Percentiles rank a stretch among this genome's conserved stretches.
These are phyloP conservation scores for Aureobasidium sp. DNA, from an alignment of 2,329 filamentous ascomycete genomes.

Conservation along the genomic window DNA sequence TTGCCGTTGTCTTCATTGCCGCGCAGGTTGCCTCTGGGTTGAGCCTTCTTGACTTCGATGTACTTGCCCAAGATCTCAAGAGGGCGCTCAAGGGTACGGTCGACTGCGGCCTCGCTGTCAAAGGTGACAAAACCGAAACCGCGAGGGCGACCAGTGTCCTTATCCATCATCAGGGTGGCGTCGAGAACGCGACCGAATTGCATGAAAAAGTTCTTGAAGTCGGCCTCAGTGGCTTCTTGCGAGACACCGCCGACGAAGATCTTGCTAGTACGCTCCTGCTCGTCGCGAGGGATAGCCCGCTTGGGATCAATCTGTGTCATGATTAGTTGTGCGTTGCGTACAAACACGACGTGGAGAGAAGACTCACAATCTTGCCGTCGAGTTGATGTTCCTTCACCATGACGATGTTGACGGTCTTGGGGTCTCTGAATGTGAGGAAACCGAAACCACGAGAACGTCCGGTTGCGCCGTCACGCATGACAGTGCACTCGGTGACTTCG, in stretches of 20 bases:
- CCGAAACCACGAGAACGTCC: slow-evolving; percentile 93
- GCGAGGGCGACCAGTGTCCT: slow-evolving; percentile 92
- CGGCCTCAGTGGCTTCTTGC: slow-evolving; percentile 91
- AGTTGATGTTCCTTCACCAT: slow-evolving; percentile 99
- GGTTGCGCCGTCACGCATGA: slow-evolving; percentile 95
- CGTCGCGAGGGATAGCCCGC: slow-evolving; percentile 90
- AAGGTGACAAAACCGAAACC: slow-evolving; percentile 99
- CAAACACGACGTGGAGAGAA: neutral
- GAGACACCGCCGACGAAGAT: slow-evolving; percentile 98
- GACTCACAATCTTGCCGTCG: slow-evolving; percentile 91
- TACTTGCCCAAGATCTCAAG: slow-evolving; percentile 91
- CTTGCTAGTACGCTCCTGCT: slow-evolving; percentile 97
- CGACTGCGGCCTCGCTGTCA: slow-evolving; percentile 89
- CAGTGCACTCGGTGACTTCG: slow-evolving; percentile 93
- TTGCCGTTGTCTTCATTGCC: slow-evolving; percentile 70
- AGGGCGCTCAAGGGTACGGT: slow-evolving; percentile 77
- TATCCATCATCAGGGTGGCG: slow-evolving; percentile 99
- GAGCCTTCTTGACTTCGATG: slow-evolving; percentile 97
- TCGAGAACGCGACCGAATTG: slow-evolving; percentile 95
- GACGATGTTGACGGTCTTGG: slow-evolving; percentile 95
- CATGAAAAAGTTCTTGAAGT: slow-evolving; percentile 94
- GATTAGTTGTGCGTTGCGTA: neutral
- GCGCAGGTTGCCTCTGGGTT: slow-evolving; percentile 86
- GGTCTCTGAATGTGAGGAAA: slow-evolving; percentile 95
- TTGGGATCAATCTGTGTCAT: slow-evolving; percentile 82